Percentiles rank a stretch among this genome's conserved stretches.
phyloP scores from a whole-genome alignment of 2,329 filamentous ascomycete species.

The Xylariales sp. region DNA sequence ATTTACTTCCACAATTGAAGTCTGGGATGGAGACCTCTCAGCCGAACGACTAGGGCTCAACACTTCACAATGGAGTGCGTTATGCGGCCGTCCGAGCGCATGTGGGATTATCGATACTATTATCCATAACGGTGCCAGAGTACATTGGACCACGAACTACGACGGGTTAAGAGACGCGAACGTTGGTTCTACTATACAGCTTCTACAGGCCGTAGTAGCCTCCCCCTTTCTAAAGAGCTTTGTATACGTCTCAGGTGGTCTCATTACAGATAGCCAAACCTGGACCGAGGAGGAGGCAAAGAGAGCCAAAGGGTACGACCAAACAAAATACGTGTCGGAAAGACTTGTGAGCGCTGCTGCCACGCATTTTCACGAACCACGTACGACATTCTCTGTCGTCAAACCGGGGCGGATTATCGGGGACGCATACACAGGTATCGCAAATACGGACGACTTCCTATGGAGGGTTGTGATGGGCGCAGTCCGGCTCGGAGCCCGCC shows the following conservation, averaged over 20 bases:
- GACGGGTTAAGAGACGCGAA: slow-evolving; percentile 1
- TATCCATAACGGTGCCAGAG: slow-evolving; percentile 6
- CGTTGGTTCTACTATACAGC: neutral
- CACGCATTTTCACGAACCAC: neutral
- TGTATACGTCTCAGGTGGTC: neutral
- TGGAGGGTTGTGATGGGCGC: neutral
- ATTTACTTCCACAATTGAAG: neutral
- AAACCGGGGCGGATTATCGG: neutral
- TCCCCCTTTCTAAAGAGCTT: neutral
- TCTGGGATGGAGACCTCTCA: slow-evolving; percentile 1
- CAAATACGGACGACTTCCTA: slow-evolving; percentile 2
- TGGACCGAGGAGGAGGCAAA: neutral
- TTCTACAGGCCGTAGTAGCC: neutral
- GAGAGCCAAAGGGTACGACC: neutral
- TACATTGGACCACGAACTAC: slow-evolving; percentile 6
- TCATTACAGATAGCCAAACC: neutral
- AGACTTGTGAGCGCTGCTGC: neutral
- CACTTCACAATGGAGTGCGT: neutral
- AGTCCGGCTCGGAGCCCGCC: neutral
- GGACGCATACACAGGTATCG: neutral
- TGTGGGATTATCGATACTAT: neutral
- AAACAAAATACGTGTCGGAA: neutral
- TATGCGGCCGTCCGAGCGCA: neutral
- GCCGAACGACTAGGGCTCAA: neutral
- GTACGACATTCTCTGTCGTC: neutral